phyloP scores from a whole-genome alignment of 208 protist species.

The Entamoeba invadens region DNA sequence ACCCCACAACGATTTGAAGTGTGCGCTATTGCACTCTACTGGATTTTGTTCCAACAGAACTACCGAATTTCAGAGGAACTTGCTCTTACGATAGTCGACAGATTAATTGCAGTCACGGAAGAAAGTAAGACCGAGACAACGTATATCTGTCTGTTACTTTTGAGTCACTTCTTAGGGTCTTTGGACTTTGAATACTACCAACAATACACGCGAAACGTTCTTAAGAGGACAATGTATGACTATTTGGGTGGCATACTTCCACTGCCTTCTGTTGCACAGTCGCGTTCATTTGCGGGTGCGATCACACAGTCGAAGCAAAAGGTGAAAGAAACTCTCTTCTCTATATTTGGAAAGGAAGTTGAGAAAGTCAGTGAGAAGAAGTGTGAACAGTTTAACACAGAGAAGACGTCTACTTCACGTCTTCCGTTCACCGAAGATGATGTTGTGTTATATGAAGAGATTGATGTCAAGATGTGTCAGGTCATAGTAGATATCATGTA shows the following conservation, averaged over 20 bases:
- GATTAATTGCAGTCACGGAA: neutral
- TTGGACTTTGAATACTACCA: neutral
- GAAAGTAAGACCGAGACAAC: neutral
- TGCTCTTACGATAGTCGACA: neutral
- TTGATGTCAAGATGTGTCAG: neutral
- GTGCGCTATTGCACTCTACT: neutral
- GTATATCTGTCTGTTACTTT: neutral
- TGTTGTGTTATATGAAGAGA: neutral
- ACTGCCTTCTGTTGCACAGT: neutral
- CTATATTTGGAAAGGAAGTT: neutral
- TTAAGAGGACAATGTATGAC: neutral
- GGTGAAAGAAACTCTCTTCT: neutral
- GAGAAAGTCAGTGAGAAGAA: neutral
- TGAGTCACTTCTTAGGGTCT: neutral
- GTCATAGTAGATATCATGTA: neutral
- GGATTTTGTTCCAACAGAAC: neutral
- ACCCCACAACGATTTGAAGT: neutral
- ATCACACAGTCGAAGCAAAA: neutral
- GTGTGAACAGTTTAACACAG: too few species aligned
- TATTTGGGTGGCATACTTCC: neutral
- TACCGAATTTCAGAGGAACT: neutral
- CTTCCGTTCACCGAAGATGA: neutral
- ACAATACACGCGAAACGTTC: neutral
- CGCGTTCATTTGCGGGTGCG: neutral
- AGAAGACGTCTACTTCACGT: neutral